A percentile compares a stretch with the other conserved stretches of the same genome.
Conservation (phyloP, 371 early-diverging fungal genomes). For the Vairimorpha necatrix region DNA sequence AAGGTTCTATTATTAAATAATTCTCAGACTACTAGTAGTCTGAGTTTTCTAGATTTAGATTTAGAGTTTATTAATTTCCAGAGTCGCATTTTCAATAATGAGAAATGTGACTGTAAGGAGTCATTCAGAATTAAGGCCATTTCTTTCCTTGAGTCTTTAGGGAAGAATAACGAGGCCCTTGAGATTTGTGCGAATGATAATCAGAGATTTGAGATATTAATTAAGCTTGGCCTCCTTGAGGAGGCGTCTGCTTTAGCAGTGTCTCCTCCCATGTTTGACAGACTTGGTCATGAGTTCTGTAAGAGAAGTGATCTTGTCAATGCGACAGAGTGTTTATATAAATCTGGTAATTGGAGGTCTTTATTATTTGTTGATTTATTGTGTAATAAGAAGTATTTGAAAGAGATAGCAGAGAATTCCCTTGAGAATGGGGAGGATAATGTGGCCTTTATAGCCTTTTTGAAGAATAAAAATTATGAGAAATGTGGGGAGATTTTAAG, state of each 20-base stretch:
- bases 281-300: slow-evolving; percentile 43
- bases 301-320: slow-evolving; percentile 16
- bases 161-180: slow-evolving; percentile 55
- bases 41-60: slow-evolving; percentile 38
- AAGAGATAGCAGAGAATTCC: slow-evolving; percentile 33
- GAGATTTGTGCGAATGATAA: slow-evolving; percentile 48
- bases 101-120: slow-evolving; percentile 19
- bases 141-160: slow-evolving; percentile 54
- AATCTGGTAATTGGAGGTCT: slow-evolving; percentile 33
- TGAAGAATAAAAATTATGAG: slow-evolving; percentile 39
- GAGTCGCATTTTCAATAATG: slow-evolving; percentile 32
- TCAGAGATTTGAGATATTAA: slow-evolving; percentile 62
- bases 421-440: slow-evolving; percentile 48
- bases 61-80: slow-evolving; percentile 53
- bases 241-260: slow-evolving; percentile 55
- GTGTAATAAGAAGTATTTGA: slow-evolving; percentile 34
- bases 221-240: slow-evolving; percentile 49
- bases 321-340: slow-evolving; percentile 55
- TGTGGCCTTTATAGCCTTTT: slow-evolving; percentile 47
- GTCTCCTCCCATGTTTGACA: slow-evolving; percentile 48
- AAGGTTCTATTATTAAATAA: slow-evolving; percentile 37
- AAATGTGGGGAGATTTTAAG: slow-evolving; percentile 46
- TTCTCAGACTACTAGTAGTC: slow-evolving; percentile 14
- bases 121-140: slow-evolving; percentile 45
- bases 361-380: slow-evolving; percentile 49